Evolutionary conservation across 2,329 filamentous ascomycete genomes (phyloP), one percentile per base, ranked within the genome.

Genomic region (Penicillium sp.): DNA sequence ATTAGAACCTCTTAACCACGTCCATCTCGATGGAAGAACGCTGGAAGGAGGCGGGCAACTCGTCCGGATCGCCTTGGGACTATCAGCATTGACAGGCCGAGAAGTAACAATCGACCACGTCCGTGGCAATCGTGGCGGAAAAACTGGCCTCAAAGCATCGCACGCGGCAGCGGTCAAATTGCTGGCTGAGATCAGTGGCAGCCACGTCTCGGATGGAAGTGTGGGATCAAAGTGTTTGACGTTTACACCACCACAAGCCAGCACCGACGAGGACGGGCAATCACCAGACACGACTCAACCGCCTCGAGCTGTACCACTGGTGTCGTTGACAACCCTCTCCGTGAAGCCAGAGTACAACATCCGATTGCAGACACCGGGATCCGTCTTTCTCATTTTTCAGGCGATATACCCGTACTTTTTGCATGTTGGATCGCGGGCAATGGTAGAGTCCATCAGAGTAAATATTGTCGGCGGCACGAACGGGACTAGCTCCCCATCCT

Each of bases 31-130:
- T 67, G 85, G 86, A 50, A 80, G 79, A 17, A 85, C 80, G 3
- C 81, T 87, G 20, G 85, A 88, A 79, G 86, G 85, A 41, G 86
- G 86, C 28, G 86, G 86, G 14, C 86, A 88, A 70, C 77, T 88
- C 2, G 76, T 87, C 45, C 84, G 86, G 22, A 80, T 84, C 54
- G 83, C 84, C 2, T 65, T 86, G 8, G 80, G 81, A 14, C 73
- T 88, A 2, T 83, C 85, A 1, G 81, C 82, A 5, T 75, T 88
- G 15, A 84, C 81, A 5, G 70, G 71, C 22, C 79, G 71, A 1
- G 78, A 84, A 1, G 72, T 88, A 52, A 75, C 73, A 25, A 82
- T 88, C 62, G 76, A 74, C 43, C 71, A 82, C 59, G 84, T 88
- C 57, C 82, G 86, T 7, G 85, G 80, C 34, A 84, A 81, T 31